These are phyloP conservation scores for Epichloe gansuensis DNA, from an alignment of 2,329 filamentous ascomycete genomes.

Conservation along the genomic window DNA sequence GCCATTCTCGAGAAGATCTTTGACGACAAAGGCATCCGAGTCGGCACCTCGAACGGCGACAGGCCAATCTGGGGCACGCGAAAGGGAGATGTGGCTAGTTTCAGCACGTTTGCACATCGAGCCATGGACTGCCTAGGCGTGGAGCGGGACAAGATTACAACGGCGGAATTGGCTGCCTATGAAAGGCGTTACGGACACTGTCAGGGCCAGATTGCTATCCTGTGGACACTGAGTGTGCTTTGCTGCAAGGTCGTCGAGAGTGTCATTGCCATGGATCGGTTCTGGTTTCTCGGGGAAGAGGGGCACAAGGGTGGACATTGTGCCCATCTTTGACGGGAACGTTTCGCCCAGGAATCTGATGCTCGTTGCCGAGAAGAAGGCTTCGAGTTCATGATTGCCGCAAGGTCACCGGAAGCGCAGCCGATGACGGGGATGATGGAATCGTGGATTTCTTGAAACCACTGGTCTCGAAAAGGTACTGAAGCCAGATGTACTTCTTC, in stretches of 20 bases:
- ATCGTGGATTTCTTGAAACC: no score
- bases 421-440: no score
- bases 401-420: no score
- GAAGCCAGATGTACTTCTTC: no score
- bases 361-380: slow-evolving; percentile 8
- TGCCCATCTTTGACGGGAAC: slow-evolving; percentile 16
- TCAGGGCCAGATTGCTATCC: slow-evolving; percentile 17
- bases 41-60: slow-evolving; percentile 1
- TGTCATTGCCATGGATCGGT: slow-evolving; percentile 19
- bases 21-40: slow-evolving; percentile 13
- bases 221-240: slow-evolving; percentile 21
- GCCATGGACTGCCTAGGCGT: slow-evolving; percentile 15
- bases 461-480: no score
- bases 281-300: slow-evolving; percentile 17
- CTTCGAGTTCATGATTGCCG: no score
- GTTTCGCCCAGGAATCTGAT: slow-evolving; percentile 16
- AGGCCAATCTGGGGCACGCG: slow-evolving; percentile 19
- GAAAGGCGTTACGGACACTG: slow-evolving; percentile 12
- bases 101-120: slow-evolving; percentile 15
- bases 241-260: slow-evolving; percentile 23
- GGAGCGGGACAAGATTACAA: slow-evolving; percentile 6
- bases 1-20: slow-evolving; percentile 17
- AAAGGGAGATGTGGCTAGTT: slow-evolving; percentile 16
- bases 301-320: slow-evolving; percentile 12
- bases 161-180: slow-evolving; percentile 14